Percentiles rank a stretch among this genome's conserved stretches.
phyloP scores from a whole-genome alignment of 2,329 filamentous ascomycete genomes.

The Calonectria pseudoreteaudii region DNA sequence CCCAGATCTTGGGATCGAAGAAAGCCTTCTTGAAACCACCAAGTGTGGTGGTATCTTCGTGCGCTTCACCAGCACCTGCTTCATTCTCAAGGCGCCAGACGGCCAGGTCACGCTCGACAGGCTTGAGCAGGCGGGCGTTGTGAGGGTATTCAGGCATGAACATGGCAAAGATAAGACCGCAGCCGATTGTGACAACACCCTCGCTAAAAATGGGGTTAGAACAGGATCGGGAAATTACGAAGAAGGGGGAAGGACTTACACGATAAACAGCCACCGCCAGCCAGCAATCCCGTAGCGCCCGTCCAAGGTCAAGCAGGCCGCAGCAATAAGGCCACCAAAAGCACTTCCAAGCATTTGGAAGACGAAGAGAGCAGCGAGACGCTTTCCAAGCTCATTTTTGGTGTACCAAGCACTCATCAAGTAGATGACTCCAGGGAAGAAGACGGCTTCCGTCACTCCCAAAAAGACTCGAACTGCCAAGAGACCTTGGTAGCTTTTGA shows the following conservation, averaged over 20 bases:
- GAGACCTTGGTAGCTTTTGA: conserved; percentile 47
- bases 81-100: conserved; percentile 73
- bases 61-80: conserved; percentile 73
- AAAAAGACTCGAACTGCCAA: conserved; percentile 51
- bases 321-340: conserved; percentile 63
- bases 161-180: conserved; percentile 66
- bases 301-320: conserved; percentile 60
- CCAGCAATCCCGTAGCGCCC: conserved; percentile 59
- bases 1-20: conserved; percentile 68
- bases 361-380: conserved; percentile 51
- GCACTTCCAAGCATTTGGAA: conserved; percentile 53
- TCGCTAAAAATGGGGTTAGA: conserved; percentile 50
- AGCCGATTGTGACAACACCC: conserved; percentile 71
- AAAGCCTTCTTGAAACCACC: conserved; percentile 66
- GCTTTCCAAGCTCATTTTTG: conserved; percentile 50
- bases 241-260: background rate
- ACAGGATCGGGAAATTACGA: too few relatives aligned
- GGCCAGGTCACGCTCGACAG: conserved; percentile 62
- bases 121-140: conserved; percentile 35
- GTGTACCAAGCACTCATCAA: conserved; percentile 56
- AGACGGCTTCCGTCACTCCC: conserved; percentile 51
- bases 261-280: conserved; percentile 66
- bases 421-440: conserved; percentile 55
- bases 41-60: conserved; percentile 65
- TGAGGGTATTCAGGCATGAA: conserved; percentile 71